Evolutionary conservation across 441 rosid species (phyloP).

Genomic region (Erodium chrysanthum): DNA sequence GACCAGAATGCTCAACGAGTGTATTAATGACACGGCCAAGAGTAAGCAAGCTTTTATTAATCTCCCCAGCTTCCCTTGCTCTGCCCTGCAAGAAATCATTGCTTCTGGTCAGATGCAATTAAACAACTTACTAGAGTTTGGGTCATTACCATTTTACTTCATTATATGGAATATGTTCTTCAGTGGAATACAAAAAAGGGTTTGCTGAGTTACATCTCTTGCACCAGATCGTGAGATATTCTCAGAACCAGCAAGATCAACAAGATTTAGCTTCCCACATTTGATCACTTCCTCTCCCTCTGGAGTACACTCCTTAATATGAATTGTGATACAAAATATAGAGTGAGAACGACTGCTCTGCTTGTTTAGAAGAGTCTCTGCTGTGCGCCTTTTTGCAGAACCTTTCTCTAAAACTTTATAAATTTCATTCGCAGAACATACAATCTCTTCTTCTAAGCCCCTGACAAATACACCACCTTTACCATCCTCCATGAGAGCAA

Average conservation of each 20-base stretch:
- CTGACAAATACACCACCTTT: slow-evolving; percentile 96
- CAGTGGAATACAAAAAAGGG: not conserved
- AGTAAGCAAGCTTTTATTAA: slow-evolving; percentile 87
- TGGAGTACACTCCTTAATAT: slow-evolving; percentile 88
- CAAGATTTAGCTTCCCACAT: slow-evolving; percentile 94
- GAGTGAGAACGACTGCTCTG: slow-evolving; percentile 99
- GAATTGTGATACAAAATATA: slow-evolving; percentile 92
- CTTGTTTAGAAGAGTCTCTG: slow-evolving; percentile 96
- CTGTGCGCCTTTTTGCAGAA: slow-evolving; percentile 92
- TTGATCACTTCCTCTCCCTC: slow-evolving; percentile 98
- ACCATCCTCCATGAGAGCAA: slow-evolving; percentile 99
- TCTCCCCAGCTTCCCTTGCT: slow-evolving; percentile 99
- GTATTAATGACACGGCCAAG: slow-evolving; percentile 97
- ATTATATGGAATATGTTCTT: not conserved
- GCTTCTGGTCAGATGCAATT: slow-evolving; percentile 10
- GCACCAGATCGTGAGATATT: slow-evolving; percentile 98
- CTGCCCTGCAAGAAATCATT: slow-evolving; percentile 57
- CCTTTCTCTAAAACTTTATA: slow-evolving; percentile 97
- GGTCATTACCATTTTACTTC: not conserved
- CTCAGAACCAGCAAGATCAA: slow-evolving; percentile 99
- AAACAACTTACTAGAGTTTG: slow-evolving; percentile 4
- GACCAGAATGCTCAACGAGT: slow-evolving; percentile 93
- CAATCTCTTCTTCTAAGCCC: slow-evolving; percentile 96
- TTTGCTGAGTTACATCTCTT: slow-evolving; percentile 52
- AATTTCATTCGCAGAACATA: slow-evolving; percentile 87